Conservation (phyloP, 1,284 basidiomycete genomes). For the Cryptococcus depauperatus region DNA sequence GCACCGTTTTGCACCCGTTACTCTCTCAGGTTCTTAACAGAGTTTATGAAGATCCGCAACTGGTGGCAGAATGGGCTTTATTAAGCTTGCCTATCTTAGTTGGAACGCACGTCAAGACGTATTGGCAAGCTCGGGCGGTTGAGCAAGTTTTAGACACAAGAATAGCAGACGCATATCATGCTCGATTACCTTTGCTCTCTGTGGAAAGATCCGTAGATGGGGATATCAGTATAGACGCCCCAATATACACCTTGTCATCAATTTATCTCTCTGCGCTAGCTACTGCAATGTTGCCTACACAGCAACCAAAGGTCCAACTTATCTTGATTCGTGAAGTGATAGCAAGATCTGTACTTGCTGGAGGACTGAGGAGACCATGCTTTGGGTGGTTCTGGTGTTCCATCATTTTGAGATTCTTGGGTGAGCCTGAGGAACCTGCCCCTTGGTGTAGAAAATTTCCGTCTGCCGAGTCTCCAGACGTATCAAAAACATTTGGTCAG, state of each 20-base stretch:
- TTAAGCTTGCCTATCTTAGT: constrained; percentile 25
- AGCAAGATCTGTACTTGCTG: constrained; percentile 40
- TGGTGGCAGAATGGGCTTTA: constrained; percentile 20
- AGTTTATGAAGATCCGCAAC: constrained; percentile 8
- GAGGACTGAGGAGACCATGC: constrained; percentile 32
- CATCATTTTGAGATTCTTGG: constrained; percentile 22
- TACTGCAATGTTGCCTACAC: constrained; percentile 33
- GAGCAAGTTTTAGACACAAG: background rate
- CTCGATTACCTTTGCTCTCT: constrained; percentile 25
- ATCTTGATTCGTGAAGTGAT: constrained; percentile 45
- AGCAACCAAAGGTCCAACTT: constrained; percentile 34
- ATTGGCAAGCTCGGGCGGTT: constrained; percentile 17
- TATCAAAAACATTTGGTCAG: constrained; percentile 1
- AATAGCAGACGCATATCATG: constrained; percentile 21
- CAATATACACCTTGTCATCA: constrained; percentile 20
- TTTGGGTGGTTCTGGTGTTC: constrained; percentile 44
- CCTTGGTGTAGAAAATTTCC: background rate
- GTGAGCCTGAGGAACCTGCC: constrained; percentile 5
- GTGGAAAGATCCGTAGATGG: no score
- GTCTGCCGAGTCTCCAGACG: background rate
- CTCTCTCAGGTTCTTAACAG: constrained; percentile 22
- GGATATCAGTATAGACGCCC: no score
- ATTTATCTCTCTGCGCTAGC: constrained; percentile 42
- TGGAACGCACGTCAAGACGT: constrained; percentile 22
- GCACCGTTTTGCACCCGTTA: constrained; percentile 16